Conservation (phyloP, 306 rosid species). For the Arachis stenosperma region DNA sequence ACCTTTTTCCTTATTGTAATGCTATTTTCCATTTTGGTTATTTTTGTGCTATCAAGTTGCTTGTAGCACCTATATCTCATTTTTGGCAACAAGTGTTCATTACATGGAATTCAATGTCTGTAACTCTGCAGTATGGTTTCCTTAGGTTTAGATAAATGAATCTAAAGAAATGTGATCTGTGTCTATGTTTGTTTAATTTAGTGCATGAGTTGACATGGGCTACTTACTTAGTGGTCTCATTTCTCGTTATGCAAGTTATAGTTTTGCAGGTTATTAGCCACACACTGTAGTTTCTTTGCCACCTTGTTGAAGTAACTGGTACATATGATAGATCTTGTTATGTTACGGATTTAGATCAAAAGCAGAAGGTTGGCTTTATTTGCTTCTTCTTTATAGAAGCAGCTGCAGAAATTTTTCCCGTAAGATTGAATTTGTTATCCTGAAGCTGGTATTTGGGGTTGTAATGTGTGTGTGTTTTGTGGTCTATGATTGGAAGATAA, state of each 20-base stretch:
- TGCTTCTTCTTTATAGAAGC: neutral
- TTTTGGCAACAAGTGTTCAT: slow-evolving; percentile 18
- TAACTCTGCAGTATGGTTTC: slow-evolving; percentile 2
- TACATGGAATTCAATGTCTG: slow-evolving; percentile 10
- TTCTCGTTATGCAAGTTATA: neutral
- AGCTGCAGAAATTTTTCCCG: neutral
- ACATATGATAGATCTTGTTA: neutral
- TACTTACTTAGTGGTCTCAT: neutral
- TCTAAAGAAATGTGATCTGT: neutral
- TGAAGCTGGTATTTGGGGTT: slow-evolving; percentile 17
- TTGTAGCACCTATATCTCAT: slow-evolving; percentile 17
- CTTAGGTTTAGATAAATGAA: slow-evolving; percentile 16
- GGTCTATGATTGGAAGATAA: slow-evolving; percentile 3
- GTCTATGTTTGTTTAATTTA: slow-evolving; percentile 5
- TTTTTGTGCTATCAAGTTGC: slow-evolving; percentile 33
- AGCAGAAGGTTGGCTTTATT: neutral
- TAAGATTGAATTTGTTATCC: neutral
- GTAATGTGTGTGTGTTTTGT: neutral
- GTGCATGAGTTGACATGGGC: slow-evolving; percentile 3
- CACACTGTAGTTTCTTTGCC: neutral
- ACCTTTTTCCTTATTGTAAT: slow-evolving; percentile 1
- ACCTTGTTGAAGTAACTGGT: slow-evolving; percentile 6
- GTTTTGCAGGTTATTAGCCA: neutral
- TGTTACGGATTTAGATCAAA: neutral
- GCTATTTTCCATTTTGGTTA: slow-evolving; percentile 21